Evolutionary conservation across 2,329 filamentous ascomycete species (phyloP).

Genomic region (Colletotrichum caudatum): DNA sequence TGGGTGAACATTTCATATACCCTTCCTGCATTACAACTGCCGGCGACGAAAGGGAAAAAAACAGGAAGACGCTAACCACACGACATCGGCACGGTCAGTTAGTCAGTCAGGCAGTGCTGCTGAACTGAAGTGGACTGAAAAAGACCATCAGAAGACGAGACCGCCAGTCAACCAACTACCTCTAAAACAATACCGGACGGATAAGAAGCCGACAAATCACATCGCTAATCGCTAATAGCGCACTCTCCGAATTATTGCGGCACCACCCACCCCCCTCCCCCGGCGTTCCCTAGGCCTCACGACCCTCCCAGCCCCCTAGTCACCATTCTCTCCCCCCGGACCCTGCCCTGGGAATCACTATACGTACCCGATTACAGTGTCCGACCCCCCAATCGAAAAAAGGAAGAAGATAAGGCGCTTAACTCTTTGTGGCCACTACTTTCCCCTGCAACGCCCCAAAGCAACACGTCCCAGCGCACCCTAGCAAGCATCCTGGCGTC

Average conservation of each 20-base stretch:
- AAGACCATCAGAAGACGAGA: background rate
- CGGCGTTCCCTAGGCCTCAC: slow-evolving; percentile 3
- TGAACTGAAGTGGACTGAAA: slow-evolving; percentile 8
- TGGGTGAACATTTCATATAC: background rate
- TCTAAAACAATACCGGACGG: slow-evolving; percentile 20
- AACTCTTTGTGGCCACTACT: slow-evolving; percentile 14
- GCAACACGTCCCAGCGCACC: slow-evolving; percentile 16
- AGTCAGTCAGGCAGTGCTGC: background rate
- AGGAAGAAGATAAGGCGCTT: slow-evolving; percentile 12
- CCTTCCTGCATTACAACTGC: slow-evolving; percentile 16
- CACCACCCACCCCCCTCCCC: background rate
- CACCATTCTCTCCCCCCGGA: slow-evolving; percentile 19
- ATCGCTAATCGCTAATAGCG: slow-evolving; percentile 28
- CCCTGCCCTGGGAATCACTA: background rate
- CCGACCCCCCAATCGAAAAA: slow-evolving; percentile 15
- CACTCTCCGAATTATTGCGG: background rate
- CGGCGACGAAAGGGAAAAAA: slow-evolving; percentile 15
- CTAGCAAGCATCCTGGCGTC: slow-evolving; percentile 36
- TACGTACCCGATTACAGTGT: slow-evolving; percentile 6
- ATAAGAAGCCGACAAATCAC: slow-evolving; percentile 35
- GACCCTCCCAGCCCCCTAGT: slow-evolving; percentile 18
- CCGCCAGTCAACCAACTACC: background rate
- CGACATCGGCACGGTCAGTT: slow-evolving; percentile 1
- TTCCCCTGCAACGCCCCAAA: slow-evolving; percentile 29
- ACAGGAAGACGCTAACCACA: slow-evolving; percentile 5